Base-by-base conservation (phyloP, 1,139 yeast genomes). In the Kluyveromyces marxianus region DNA sequence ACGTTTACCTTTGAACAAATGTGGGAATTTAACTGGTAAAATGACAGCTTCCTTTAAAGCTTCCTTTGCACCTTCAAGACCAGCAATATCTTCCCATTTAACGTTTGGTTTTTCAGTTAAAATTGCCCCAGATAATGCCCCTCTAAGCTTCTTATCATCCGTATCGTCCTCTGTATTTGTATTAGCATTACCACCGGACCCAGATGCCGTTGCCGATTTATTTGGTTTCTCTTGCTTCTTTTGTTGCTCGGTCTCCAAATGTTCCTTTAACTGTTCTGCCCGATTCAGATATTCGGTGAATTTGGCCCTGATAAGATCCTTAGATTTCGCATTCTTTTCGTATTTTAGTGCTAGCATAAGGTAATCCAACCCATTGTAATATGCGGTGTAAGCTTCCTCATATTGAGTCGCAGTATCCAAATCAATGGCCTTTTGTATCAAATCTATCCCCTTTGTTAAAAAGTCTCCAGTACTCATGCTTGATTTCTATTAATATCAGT, bases 41-140 rank as follows among this genome's bases (percentile, higher is more conserved):
- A 94, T 92, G 43, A 94, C 99, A 1, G 98, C 97, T 66, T 94
- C 98, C 65, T 94, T 94, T 49, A 94, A 71, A 1, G 98, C 96
- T 58, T 92, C 97, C 62, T 94, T 94, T 6, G 99, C 99, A 33
- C 79, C 76, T 52, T 92, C 97, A 52, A 94, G 74, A 26, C 98
- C 99, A 1, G 98, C 98, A 55, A 94, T 84, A 61, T 94, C 99
- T 51, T 78, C 83, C 99, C 99, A 94, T 52, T 76, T 76, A 31
- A 94, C 95, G 60, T 94, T 83, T 29, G 99, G 99, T 51, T 79
- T 90, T 58, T 92, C 98, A 33, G 92, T 77, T 45, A 94, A 71
- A 53, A 94, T 90, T 1, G 97, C 95, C 1, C 96, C 94, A 0
- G 95, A 86, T 48, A 94, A 71, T 0, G 98, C 97, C 3, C 94